phyloP scores from a whole-genome alignment of 371 early-diverging fungal species.

The Mucor circinelloides region DNA sequence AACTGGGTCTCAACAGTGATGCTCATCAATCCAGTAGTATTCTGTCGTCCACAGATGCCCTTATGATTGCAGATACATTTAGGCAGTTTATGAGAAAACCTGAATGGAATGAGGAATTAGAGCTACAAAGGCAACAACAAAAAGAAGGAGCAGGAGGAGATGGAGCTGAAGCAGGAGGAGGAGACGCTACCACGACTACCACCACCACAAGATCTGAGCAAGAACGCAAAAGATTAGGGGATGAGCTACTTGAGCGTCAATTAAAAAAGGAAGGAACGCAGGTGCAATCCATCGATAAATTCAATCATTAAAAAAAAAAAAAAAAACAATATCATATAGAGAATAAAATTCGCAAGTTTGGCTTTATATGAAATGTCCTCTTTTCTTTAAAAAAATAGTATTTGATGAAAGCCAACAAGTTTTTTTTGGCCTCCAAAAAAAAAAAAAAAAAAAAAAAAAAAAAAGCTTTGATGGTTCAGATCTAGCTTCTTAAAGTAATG shows the following conservation, averaged over 20 bases:
- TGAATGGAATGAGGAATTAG: conserved; percentile 48
- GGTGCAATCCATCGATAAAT: background rate
- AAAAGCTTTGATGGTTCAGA: background rate
- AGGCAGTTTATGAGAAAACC: conserved; percentile 57
- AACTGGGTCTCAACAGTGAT: conserved; percentile 14
- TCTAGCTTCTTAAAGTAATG: background rate
- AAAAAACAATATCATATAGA: background rate
- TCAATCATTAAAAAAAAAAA: background rate
- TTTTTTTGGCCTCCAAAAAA: too few species aligned
- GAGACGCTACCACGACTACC: background rate
- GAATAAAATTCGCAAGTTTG: background rate
- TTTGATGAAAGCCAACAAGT: too few species aligned
- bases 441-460: too few species aligned
- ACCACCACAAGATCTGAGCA: background rate
- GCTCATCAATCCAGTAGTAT: conserved; percentile 47
- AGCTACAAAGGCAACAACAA: conserved; percentile 26
- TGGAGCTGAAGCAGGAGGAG: background rate
- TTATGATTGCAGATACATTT: conserved; percentile 57
- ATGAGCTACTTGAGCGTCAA: background rate
- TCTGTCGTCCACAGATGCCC: conserved; percentile 49
- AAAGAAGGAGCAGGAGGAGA: conserved; percentile 6
- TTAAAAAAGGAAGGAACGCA: conserved; percentile 3
- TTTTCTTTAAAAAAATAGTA: too few species aligned
- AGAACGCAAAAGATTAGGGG: conserved; percentile 4
- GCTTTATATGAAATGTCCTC: too few species aligned